phyloP scores from a whole-genome alignment of 495 filamentous ascomycete genomes.

The Penicillium alfredii region DNA sequence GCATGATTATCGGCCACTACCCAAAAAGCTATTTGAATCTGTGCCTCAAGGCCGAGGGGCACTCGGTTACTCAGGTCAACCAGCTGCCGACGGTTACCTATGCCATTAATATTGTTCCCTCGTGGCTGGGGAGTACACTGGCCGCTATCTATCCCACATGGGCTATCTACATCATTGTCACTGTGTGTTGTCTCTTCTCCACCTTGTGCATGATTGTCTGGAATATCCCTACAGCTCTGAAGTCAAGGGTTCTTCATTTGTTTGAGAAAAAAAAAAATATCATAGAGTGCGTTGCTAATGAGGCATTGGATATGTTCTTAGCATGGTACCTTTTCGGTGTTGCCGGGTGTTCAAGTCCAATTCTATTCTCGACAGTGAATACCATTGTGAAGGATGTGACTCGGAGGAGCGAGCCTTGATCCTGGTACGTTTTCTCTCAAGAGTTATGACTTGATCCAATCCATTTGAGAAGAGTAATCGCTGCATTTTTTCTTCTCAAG shows the following conservation, averaged over 20 bases:
- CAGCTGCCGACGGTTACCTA: slow-evolving; percentile 39
- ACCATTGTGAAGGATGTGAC: slow-evolving; percentile 40
- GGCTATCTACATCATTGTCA: slow-evolving; percentile 34
- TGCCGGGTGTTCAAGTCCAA: slow-evolving; percentile 37
- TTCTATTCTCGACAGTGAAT: slow-evolving; percentile 44
- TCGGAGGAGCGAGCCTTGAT: slow-evolving; percentile 44
- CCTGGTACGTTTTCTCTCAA: slow-evolving; percentile 25
- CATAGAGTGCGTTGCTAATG: slow-evolving; percentile 3
- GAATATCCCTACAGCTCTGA: slow-evolving; percentile 37
- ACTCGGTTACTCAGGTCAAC: slow-evolving; percentile 42
- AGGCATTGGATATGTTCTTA: slow-evolving; percentile 26
- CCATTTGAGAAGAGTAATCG: not conserved
- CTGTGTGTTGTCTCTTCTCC: slow-evolving; percentile 31
- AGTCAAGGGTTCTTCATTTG: slow-evolving; percentile 22
- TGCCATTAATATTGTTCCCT: slow-evolving; percentile 39
- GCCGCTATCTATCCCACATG: slow-evolving; percentile 43
- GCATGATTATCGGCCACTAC: slow-evolving; percentile 41
- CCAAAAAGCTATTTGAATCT: slow-evolving; percentile 39
- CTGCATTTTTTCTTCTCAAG: slow-evolving; percentile 12
- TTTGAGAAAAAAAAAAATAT: no score
- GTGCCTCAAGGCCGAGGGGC: slow-evolving; percentile 44
- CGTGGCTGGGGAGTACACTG: slow-evolving; percentile 41
- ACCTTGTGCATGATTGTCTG: slow-evolving; percentile 41
- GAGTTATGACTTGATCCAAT: no score
- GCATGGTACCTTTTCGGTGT: slow-evolving; percentile 43